A percentile compares a stretch with the other conserved stretches of the same genome.
Evolutionary conservation across 345 rosid species (phyloP).

Genomic region (Reutealis trisperma): DNA sequence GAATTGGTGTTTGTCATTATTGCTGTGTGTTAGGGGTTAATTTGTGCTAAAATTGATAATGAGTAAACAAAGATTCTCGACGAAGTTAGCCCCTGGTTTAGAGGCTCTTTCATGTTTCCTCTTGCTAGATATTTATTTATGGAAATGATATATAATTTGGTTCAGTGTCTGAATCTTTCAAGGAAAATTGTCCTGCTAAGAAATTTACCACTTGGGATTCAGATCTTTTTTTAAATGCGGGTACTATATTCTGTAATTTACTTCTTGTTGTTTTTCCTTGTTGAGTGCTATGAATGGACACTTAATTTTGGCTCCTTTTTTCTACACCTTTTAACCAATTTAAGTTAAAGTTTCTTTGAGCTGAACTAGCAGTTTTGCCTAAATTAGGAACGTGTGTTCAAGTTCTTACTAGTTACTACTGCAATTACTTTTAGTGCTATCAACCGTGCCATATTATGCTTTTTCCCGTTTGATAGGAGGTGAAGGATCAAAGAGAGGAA

Average conservation of each 20-base stretch:
- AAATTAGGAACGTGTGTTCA: not conserved
- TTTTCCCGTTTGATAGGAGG: conserved; percentile 1
- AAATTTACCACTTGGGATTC: not conserved
- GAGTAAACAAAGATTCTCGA: too few species aligned
- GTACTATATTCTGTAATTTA: not conserved
- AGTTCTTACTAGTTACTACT: not conserved
- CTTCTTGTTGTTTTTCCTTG: not conserved
- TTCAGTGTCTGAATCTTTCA: not conserved
- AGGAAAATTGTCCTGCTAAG: not conserved
- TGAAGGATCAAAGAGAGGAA: not conserved
- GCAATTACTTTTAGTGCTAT: not conserved
- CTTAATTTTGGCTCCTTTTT: not conserved
- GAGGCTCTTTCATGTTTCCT: not conserved
- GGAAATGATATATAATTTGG: not conserved
- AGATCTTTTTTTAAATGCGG: not conserved
- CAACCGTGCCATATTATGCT: not conserved
- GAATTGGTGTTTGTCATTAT: too few species aligned
- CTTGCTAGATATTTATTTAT: not conserved
- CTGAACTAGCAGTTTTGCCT: not conserved
- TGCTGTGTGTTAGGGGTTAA: too few species aligned
- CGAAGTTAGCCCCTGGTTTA: not conserved
- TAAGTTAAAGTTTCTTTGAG: not conserved
- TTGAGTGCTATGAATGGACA: not conserved
- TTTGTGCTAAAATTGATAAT: too few species aligned
- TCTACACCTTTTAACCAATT: not conserved